Base-by-base conservation (phyloP, 2,329 filamentous ascomycete genomes). In the Aspergillus cejpii region DNA sequence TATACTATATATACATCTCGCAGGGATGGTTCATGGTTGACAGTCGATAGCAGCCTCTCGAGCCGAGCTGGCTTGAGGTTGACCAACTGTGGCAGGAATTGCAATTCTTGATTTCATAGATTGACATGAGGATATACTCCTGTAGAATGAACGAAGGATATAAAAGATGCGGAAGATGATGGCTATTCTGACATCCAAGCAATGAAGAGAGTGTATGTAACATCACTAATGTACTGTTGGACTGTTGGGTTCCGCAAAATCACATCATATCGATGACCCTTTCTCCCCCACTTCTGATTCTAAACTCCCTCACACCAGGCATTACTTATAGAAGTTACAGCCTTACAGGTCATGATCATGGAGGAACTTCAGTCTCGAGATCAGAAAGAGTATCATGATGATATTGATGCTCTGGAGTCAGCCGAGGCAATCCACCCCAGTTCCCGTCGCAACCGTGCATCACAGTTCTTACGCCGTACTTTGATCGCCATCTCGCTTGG, bases 401-500 rank as follows among this genome's bases (percentile, higher is more conserved):
- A 43, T 33, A 33, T 33, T 39, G 39, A 43, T 20, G 34, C 39
- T 15, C n/a, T 47, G 21, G 31, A 41, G 26, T 39, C 48, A n/a
- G 33, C 36, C 19, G 47, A 45, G 47, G 44, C 45, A 41, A 49
- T 15, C 21, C 34, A 37, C 29, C 14, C 23, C 14, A 20, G 12
- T 38, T 27, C 15, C 31, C 31, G 15, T 14, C 10, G 31, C 15
- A 8, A 34, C 44, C 49, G 49, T 12, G 31, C 31, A 34, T 17
- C 15, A 6, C 14, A 11, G 10, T 3, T 34, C 15, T 11, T 34
- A 17, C 11, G 21, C 27, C 15, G 14, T 53, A 17, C 31, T 20
- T 41, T 43, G 8, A 37, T 47, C 23, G 43, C 43, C 34, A 36
- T 45, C 19, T 41, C 39, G 28, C 12, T 56, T 33, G 44, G 43